phyloP scores from a whole-genome alignment of 2,329 filamentous ascomycete species.

The Cordyceps fumosorosea region DNA sequence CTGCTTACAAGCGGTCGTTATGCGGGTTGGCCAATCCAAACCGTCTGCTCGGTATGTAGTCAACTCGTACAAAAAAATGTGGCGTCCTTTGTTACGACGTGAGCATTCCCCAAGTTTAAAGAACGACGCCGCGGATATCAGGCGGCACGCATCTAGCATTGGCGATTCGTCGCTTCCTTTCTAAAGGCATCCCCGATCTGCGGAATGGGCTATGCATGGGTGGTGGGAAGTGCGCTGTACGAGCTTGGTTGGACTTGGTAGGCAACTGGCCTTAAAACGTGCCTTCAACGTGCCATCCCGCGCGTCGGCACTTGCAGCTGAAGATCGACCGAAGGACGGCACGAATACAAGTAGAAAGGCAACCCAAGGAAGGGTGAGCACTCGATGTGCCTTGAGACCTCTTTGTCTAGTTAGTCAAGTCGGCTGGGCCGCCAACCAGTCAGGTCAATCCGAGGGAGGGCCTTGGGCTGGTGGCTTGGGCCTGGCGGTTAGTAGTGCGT shows the following conservation, averaged over 20 bases:
- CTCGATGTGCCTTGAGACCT: constrained; percentile 4
- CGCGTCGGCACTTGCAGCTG: constrained; percentile 10
- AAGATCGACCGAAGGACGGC: constrained; percentile 1
- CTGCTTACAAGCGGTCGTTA: background rate
- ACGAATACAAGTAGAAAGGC: background rate
- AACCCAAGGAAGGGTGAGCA: background rate
- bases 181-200: background rate
- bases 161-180: background rate
- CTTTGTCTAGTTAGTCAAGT: background rate
- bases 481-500: constrained; percentile 4
- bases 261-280: background rate
- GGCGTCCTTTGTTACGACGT: background rate
- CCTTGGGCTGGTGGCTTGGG: constrained; percentile 8
- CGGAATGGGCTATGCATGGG: background rate
- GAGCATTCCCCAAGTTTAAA: background rate
- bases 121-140: background rate
- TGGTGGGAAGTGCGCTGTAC: constrained; percentile 6
- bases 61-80: background rate
- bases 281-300: constrained; percentile 4
- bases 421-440: background rate
- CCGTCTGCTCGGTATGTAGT: background rate
- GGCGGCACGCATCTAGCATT: background rate
- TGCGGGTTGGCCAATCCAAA: background rate
- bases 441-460: background rate
- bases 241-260: background rate